These are phyloP conservation scores for Trichoderma sp. DNA, from an alignment of 2,329 filamentous ascomycete species.

Conservation along the genomic window DNA sequence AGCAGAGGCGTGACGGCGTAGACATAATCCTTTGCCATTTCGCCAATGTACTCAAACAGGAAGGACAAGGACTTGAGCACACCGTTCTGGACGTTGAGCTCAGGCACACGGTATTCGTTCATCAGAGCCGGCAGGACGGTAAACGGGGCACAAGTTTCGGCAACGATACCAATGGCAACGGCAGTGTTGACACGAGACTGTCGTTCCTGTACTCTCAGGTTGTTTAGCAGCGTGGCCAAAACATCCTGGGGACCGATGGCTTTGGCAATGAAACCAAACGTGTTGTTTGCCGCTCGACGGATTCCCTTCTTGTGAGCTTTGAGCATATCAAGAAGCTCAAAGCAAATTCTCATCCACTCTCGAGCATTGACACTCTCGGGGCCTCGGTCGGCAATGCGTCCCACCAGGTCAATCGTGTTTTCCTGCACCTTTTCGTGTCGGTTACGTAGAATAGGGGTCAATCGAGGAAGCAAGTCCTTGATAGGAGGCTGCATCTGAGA, in stretches of 20 bases:
- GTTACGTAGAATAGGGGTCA: slow-evolving; percentile 97
- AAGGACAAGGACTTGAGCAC: slow-evolving; percentile 96
- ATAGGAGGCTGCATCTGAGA: slow-evolving; percentile 98
- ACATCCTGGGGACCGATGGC: slow-evolving; percentile 98
- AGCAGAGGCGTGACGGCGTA: slow-evolving; percentile 95
- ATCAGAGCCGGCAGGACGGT: slow-evolving; percentile 97
- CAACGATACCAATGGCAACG: slow-evolving; percentile 96
- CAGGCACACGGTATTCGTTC: slow-evolving; percentile 98
- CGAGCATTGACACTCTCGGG: slow-evolving; percentile 94
- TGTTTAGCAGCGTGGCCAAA: slow-evolving; percentile 91
- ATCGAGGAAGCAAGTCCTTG: slow-evolving; percentile 87
- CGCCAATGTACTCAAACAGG: slow-evolving; percentile 98
- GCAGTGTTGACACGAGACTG: slow-evolving; percentile 98
- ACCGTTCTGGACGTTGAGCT: slow-evolving; percentile 98
- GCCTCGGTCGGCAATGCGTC: slow-evolving; percentile 94
- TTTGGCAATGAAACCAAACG: slow-evolving; percentile 98
- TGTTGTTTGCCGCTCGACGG: slow-evolving; percentile 96
- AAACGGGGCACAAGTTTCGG: slow-evolving; percentile 96
- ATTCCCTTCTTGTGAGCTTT: slow-evolving; percentile 99
- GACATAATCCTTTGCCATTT: slow-evolving; percentile 99
- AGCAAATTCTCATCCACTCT: slow-evolving; percentile 99
- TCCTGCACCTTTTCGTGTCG: slow-evolving; percentile 99
- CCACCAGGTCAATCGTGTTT: slow-evolving; percentile 96
- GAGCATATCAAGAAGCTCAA: slow-evolving; percentile 97
- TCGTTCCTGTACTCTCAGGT: slow-evolving; percentile 92